A percentile compares a stretch with the other conserved stretches of the same genome.
phyloP scores from a whole-genome alignment of 768 basidiomycete species.

The Nidularia pulvinata region DNA sequence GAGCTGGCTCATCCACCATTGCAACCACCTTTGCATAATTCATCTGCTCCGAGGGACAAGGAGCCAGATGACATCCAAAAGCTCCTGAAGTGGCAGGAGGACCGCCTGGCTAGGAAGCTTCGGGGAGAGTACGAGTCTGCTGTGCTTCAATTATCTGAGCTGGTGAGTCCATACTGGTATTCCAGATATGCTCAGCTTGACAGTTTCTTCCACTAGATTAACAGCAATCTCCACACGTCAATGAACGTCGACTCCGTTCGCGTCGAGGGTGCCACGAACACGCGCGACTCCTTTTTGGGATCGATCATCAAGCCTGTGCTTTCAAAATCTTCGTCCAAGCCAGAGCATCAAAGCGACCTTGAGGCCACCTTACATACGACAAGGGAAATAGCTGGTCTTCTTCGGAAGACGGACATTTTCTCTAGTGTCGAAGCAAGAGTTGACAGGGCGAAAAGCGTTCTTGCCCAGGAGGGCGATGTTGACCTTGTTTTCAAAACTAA shows the following conservation, averaged over 20 bases:
- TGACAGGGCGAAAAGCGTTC: constrained; percentile 50
- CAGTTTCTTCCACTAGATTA: constrained; percentile 43
- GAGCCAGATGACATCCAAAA: constrained; percentile 61
- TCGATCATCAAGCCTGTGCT: constrained; percentile 72
- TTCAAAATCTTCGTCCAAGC: constrained; percentile 11
- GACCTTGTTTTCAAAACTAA: constrained; percentile 79
- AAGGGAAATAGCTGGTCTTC: constrained; percentile 59
- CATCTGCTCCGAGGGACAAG: constrained; percentile 52
- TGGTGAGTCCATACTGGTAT: constrained; percentile 38
- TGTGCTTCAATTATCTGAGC: constrained; percentile 57
- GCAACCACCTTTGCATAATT: constrained; percentile 51
- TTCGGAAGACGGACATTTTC: constrained; percentile 82
- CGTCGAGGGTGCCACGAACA: constrained; percentile 74
- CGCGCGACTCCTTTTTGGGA: constrained; percentile 80
- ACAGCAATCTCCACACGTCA: constrained; percentile 63
- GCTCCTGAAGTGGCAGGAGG: constrained; percentile 70
- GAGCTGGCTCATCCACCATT: constrained; percentile 17
- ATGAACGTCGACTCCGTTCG: constrained; percentile 76
- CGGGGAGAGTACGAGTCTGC: constrained; percentile 80
- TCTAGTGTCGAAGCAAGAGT: constrained; percentile 61
- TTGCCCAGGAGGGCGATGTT: constrained; percentile 61
- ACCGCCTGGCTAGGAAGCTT: constrained; percentile 67
- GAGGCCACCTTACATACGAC: constrained; percentile 72
- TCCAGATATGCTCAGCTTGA: neutral
- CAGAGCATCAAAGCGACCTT: constrained; percentile 35